These are phyloP conservation scores for Terana coerulea DNA, from an alignment of 768 basidiomycete species.

Conservation along the genomic window DNA sequence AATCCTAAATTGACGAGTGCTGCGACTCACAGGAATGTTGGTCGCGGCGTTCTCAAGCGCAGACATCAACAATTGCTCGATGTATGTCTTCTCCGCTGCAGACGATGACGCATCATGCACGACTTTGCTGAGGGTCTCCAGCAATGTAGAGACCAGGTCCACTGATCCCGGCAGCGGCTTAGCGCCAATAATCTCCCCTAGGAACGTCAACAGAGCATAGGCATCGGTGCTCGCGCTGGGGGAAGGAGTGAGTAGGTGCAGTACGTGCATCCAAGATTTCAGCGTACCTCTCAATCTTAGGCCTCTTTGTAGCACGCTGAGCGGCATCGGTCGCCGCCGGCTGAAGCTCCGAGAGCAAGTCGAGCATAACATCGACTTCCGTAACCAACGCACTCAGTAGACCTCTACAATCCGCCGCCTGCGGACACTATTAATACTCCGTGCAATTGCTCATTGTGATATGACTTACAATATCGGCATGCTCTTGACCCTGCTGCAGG, in stretches of 20 bases:
- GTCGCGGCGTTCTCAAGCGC: constrained; percentile 66
- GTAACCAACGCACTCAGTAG: constrained; percentile 45
- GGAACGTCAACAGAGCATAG: constrained; percentile 47
- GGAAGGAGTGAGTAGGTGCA: neutral
- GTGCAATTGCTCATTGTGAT: neutral
- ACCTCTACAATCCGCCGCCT: constrained; percentile 32
- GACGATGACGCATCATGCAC: constrained; percentile 50
- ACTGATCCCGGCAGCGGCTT: constrained; percentile 62
- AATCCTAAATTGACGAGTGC: neutral
- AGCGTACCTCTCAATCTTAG: constrained; percentile 53
- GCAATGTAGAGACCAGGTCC: constrained; percentile 64
- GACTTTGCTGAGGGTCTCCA: constrained; percentile 70
- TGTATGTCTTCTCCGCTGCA: constrained; percentile 67
- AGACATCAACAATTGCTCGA: constrained; percentile 82
- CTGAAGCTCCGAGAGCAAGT: constrained; percentile 47
- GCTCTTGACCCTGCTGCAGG: constrained; percentile 47
- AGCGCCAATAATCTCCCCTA: constrained; percentile 71
- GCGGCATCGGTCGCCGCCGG: constrained; percentile 38
- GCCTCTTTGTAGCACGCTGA: constrained; percentile 59
- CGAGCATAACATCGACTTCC: constrained; percentile 50
- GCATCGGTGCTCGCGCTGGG: constrained; percentile 21
- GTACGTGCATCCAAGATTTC: neutral
- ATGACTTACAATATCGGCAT: constrained; percentile 44
- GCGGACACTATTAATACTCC: neutral
- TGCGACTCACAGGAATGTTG: constrained; percentile 46